phyloP scores from a whole-genome alignment of 2,329 filamentous ascomycete species.

The Aspergillus versicolor region DNA sequence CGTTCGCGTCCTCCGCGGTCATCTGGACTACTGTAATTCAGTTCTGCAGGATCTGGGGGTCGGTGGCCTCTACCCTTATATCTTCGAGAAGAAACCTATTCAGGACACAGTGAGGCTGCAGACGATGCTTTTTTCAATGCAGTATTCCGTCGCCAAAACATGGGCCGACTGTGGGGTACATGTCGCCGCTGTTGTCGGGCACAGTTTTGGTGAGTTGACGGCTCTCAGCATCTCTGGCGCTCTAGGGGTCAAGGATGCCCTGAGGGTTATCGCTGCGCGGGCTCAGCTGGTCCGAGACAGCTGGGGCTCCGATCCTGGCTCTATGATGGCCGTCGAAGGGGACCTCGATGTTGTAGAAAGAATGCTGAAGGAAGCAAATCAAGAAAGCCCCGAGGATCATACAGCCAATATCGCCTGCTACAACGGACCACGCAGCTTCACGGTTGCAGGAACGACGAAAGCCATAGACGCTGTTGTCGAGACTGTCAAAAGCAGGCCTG shows the following conservation, averaged over 20 bases:
- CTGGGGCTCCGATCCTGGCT: slow-evolving; percentile 35
- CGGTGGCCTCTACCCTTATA: slow-evolving; percentile 32
- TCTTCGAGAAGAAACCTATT: slow-evolving; percentile 25
- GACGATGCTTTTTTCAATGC: slow-evolving; percentile 35
- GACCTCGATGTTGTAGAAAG: slow-evolving; percentile 17
- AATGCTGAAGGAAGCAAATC: slow-evolving; percentile 30
- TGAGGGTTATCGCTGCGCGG: slow-evolving; percentile 30
- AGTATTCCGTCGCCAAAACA: slow-evolving; percentile 37
- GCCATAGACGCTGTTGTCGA: slow-evolving; percentile 31
- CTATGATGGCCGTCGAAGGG: slow-evolving; percentile 36
- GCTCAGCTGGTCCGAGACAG: slow-evolving; percentile 29
- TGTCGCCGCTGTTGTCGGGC: slow-evolving; percentile 36
- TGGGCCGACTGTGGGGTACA: slow-evolving; percentile 43
- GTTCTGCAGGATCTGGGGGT: background rate
- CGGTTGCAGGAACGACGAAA: slow-evolving; percentile 39
- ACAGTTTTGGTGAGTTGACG: slow-evolving; percentile 41
- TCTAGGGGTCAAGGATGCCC: slow-evolving; percentile 30
- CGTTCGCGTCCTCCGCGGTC: slow-evolving; percentile 20
- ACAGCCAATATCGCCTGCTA: slow-evolving; percentile 46
- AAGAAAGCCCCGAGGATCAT: background rate
- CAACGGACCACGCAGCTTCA: slow-evolving; percentile 47
- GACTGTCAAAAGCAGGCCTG: background rate
- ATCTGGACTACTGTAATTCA: background rate
- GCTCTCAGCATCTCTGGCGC: slow-evolving; percentile 34
- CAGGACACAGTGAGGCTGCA: slow-evolving; percentile 33